A percentile compares a stretch with the other conserved stretches of the same genome.
phyloP scores from a whole-genome alignment of 1,284 basidiomycete genomes.

The Fistulinella cinereoalba region DNA sequence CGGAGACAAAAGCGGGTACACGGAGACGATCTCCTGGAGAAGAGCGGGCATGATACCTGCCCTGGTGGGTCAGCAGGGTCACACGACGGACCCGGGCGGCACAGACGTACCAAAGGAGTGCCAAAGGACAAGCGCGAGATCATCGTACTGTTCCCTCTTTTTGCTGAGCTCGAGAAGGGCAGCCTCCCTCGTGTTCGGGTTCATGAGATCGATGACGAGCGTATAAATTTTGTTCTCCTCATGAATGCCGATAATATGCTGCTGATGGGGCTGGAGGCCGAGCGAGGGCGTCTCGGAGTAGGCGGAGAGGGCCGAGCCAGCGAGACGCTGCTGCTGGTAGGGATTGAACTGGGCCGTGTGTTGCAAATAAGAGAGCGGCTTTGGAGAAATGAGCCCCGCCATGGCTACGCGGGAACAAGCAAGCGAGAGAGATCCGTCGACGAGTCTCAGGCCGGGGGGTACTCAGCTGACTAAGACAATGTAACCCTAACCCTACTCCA shows the following conservation, averaged over 20 bases:
- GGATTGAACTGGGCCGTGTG: constrained; percentile 50
- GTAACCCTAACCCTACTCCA: constrained; percentile 31
- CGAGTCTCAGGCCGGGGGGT: neutral
- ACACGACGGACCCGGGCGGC: neutral
- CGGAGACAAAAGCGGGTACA: constrained; percentile 94
- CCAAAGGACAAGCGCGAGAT: constrained; percentile 97
- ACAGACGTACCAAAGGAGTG: constrained; percentile 88
- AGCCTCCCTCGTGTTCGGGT: constrained; percentile 76
- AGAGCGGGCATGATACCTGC: constrained; percentile 98
- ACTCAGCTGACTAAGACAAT: constrained; percentile 24
- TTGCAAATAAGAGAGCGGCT: constrained; percentile 62
- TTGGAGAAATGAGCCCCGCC: constrained; percentile 59
- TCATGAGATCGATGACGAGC: constrained; percentile 80
- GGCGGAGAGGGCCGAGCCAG: constrained; percentile 27
- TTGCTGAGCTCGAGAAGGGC: constrained; percentile 96
- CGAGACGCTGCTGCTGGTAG: constrained; percentile 43
- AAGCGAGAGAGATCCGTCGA: constrained; percentile 13
- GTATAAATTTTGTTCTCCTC: constrained; percentile 83
- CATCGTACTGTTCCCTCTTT: constrained; percentile 99
- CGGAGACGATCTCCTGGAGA: constrained; percentile 96
- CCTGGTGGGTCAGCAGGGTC: constrained; percentile 1
- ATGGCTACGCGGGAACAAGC: constrained; percentile 37
- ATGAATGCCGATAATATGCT: constrained; percentile 37
- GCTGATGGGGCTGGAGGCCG: constrained; percentile 50
- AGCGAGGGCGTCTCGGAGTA: constrained; percentile 56